These are phyloP conservation scores for Closterium sp. DNA, from an alignment of 139 green algal species.

Conservation along the genomic window DNA sequence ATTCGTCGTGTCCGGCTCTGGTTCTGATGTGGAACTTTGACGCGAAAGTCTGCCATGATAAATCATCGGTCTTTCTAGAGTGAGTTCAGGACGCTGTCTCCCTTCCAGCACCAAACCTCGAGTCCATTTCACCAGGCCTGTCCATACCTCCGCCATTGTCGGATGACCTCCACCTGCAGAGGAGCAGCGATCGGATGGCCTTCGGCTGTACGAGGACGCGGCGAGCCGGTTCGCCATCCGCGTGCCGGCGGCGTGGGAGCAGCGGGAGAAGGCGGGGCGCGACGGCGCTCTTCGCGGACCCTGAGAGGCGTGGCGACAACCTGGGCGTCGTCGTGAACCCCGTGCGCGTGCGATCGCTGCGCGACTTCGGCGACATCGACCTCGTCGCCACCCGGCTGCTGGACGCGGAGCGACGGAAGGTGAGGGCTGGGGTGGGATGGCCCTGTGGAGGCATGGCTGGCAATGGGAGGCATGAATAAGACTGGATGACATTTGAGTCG, in stretches of 20 bases:
- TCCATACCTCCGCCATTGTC: too few relatives aligned
- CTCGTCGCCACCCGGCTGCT: conserved; percentile 26
- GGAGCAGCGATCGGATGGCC: neutral
- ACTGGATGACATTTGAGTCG: too few relatives aligned
- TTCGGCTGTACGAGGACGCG: neutral
- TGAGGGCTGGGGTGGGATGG: neutral
- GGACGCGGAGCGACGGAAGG: conserved; percentile 37
- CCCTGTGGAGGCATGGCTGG: neutral
- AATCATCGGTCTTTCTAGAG: too few relatives aligned
- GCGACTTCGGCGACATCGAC: conserved; percentile 38
- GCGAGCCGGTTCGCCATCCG: neutral
- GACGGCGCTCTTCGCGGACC: conserved; percentile 43
- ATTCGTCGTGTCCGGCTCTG: too few relatives aligned
- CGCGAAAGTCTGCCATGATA: too few relatives aligned
- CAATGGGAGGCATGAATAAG: neutral
- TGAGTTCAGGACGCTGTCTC: too few relatives aligned
- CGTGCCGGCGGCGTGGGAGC: neutral
- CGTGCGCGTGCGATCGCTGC: conserved; percentile 37
- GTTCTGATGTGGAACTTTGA: too few relatives aligned
- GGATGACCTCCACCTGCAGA: neutral
- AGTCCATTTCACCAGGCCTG: too few relatives aligned
- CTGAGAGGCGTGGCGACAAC: conserved; percentile 13
- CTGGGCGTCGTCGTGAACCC: conserved; percentile 48
- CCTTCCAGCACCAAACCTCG: too few relatives aligned
- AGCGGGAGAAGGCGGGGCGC: conserved; percentile 49